A percentile compares a stretch with the other conserved stretches of the same genome.
Conservation (phyloP, 768 basidiomycete species). For the Xerocomellus chrysenteron region DNA sequence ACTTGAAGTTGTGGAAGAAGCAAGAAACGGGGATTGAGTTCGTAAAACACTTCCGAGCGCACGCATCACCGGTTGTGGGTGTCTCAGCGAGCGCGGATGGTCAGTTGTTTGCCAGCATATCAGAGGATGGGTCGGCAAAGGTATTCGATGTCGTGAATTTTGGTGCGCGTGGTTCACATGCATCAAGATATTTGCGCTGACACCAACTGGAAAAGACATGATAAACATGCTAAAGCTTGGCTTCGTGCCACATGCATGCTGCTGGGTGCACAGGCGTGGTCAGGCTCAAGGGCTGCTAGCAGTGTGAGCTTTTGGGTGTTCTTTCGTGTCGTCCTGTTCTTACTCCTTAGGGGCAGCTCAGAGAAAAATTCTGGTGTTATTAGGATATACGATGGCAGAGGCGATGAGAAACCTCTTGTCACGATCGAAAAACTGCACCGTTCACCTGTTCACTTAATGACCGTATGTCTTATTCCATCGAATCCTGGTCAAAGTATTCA, state of each 20-base stretch:
- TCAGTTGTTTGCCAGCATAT: constrained; percentile 85
- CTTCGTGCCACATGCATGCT: constrained; percentile 83
- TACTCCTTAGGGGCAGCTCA: constrained; percentile 51
- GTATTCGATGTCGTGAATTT: constrained; percentile 99
- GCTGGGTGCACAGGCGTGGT: constrained; percentile 92
- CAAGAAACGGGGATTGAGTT: constrained; percentile 95
- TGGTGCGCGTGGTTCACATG: constrained; percentile 53
- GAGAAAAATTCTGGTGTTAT: constrained; percentile 75
- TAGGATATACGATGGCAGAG: constrained; percentile 90
- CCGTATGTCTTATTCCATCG: constrained; percentile 48
- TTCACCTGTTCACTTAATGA: constrained; percentile 88
- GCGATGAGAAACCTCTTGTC: constrained; percentile 74
- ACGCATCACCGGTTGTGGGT: constrained; percentile 71
- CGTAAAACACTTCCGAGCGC: constrained; percentile 96
- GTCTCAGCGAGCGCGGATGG: constrained; percentile 92
- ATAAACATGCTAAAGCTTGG: constrained; percentile 95
- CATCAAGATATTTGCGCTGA: neutral
- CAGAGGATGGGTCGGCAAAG: constrained; percentile 89
- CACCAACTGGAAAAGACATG: constrained; percentile 66
- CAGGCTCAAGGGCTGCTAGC: constrained; percentile 88
- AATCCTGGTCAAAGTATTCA: neutral
- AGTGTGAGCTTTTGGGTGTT: constrained; percentile 55
- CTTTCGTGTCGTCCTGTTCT: constrained; percentile 1
- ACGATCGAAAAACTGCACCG: constrained; percentile 78
- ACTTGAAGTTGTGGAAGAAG: constrained; percentile 99